Percentiles rank a stretch among this genome's conserved stretches.
Conservation (phyloP, 2,329 filamentous ascomycete genomes). For the Aspergillus sp. region DNA sequence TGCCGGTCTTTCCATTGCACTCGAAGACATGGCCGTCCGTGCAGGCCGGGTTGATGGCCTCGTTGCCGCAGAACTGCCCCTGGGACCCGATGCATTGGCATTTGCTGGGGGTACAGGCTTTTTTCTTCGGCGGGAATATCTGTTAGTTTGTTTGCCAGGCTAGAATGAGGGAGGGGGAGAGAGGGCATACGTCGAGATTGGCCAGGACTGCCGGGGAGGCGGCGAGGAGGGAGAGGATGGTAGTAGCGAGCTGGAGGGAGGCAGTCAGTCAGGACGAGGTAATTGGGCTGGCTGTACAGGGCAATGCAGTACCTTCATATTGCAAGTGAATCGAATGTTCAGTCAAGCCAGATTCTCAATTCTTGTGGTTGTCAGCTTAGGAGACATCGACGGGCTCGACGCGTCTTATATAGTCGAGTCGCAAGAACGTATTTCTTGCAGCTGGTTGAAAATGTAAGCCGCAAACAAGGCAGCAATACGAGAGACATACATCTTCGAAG, state of each 20-base stretch:
- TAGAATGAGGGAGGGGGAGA: not conserved
- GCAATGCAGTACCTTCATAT: not conserved
- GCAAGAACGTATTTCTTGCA: no score
- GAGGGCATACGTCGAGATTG: not conserved
- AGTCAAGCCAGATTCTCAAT: no score
- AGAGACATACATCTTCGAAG: no score
- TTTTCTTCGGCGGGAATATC: constrained; percentile 5
- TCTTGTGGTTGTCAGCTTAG: no score
- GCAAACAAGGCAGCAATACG: no score
- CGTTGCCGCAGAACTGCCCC: constrained; percentile 11
- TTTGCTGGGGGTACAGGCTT: constrained; percentile 7
- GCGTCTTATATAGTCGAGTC: no score
- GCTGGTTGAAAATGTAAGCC: no score
- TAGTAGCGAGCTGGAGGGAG: constrained; percentile 3
- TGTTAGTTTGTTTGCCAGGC: not conserved
- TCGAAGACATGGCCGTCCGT: constrained; percentile 10
- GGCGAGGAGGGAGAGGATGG: constrained; percentile 3
- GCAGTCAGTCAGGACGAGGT: no score
- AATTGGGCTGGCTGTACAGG: no score
- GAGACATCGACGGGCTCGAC: no score
- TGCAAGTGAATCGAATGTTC: no score
- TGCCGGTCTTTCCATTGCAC: constrained; percentile 6
- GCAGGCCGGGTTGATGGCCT: constrained; percentile 8
- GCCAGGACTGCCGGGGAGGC: constrained; percentile 1
- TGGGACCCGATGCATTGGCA: constrained; percentile 9